Evolutionary conservation across 2,329 filamentous ascomycete species (phyloP).

Genomic region (Fusarium acutatum): DNA sequence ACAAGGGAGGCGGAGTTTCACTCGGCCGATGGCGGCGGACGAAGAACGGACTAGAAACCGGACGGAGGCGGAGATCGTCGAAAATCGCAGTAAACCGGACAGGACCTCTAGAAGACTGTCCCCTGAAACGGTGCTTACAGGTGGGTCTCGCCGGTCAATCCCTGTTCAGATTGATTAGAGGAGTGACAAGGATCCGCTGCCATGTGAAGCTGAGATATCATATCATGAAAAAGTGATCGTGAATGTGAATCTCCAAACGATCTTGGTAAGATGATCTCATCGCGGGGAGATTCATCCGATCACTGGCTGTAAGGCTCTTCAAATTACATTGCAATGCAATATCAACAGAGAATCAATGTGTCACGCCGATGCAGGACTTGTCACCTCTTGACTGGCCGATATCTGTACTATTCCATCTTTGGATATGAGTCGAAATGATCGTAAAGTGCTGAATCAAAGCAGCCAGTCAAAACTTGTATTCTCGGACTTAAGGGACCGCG

Average conservation of each 20-base stretch:
- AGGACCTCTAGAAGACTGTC: neutral
- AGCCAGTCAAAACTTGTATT: neutral
- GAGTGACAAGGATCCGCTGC: neutral
- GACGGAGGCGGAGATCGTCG: neutral
- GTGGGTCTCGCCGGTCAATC: neutral
- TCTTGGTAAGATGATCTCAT: neutral
- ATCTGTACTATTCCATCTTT: neutral
- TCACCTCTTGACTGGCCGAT: neutral
- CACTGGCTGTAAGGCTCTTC: too few species aligned
- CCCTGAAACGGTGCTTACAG: neutral
- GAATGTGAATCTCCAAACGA: neutral
- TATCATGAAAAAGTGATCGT: neutral
- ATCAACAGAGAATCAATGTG: neutral
- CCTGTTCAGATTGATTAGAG: neutral
- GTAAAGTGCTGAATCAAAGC: neutral
- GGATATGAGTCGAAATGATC: conserved; percentile 12
- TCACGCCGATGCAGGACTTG: conserved; percentile 5
- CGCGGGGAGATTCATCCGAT: neutral
- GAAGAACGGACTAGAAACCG: neutral
- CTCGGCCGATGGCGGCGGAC: neutral
- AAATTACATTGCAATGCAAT: neutral
- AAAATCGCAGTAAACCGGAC: neutral
- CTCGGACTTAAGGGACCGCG: neutral
- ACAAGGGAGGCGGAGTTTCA: neutral
- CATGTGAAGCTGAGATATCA: neutral